Evolutionary conservation across 2,329 filamentous ascomycete species (phyloP).

Genomic region (Fusarium musae): DNA sequence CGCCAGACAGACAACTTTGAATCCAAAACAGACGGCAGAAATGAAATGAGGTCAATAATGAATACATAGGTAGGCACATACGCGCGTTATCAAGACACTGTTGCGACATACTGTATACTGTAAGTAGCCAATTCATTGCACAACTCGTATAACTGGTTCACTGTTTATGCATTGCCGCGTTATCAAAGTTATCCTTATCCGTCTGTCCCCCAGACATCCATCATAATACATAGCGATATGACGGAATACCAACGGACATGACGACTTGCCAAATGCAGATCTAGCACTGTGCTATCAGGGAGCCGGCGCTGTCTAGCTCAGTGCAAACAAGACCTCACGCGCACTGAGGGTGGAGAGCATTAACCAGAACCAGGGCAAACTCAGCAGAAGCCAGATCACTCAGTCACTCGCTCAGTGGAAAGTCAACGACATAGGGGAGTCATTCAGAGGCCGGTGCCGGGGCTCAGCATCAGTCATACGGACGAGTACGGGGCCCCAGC

Average conservation of each 20-base stretch:
- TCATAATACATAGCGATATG: constrained; percentile 13
- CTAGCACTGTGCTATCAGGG: constrained; percentile 31
- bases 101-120: constrained; percentile 18
- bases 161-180: constrained; percentile 6
- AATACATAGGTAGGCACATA: neutral
- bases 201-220: constrained; percentile 6
- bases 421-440: constrained; percentile 23
- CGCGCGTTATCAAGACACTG: constrained; percentile 27
- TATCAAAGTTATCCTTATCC: constrained; percentile 7
- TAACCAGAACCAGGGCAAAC: neutral
- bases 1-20: constrained; percentile 12
- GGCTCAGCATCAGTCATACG: constrained; percentile 27
- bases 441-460: constrained; percentile 38
- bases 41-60: constrained; percentile 1
- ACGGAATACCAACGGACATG: constrained; percentile 37
- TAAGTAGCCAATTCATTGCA: constrained; percentile 12
- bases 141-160: constrained; percentile 14
- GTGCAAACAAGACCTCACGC: constrained; percentile 20
- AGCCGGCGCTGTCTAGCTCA: constrained; percentile 10
- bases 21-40: constrained; percentile 36
- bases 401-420: too few species aligned
- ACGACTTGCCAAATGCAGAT: constrained; percentile 28
- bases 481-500: constrained; percentile 35
- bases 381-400: constrained; percentile 9
- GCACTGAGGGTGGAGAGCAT: constrained; percentile 31